Conservation (phyloP, 2,329 filamentous ascomycete species). For the Penicillium sp. region DNA sequence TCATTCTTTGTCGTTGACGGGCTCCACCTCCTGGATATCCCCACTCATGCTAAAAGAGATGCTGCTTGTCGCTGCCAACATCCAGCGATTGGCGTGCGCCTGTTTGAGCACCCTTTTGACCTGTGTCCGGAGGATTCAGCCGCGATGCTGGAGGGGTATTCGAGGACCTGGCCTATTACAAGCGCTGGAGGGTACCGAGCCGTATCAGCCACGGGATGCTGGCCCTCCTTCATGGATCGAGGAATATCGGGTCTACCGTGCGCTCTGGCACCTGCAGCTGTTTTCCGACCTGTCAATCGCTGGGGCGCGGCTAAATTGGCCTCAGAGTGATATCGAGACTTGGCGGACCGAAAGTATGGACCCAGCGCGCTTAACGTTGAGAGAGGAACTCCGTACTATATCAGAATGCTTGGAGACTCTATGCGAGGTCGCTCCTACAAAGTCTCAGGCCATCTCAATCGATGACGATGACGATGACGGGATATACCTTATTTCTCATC, state of each 20-base stretch:
- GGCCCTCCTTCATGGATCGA: conserved; percentile 1
- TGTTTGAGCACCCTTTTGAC: neutral
- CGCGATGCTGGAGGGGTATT: neutral
- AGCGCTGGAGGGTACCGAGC: neutral
- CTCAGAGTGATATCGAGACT: neutral
- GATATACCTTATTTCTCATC: too few relatives aligned
- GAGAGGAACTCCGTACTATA: neutral
- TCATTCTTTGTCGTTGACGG: neutral
- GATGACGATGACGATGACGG: too few relatives aligned
- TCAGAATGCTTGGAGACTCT: neutral
- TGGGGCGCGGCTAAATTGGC: neutral
- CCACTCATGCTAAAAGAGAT: neutral
- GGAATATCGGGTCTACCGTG: conserved; percentile 3
- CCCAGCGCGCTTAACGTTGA: neutral
- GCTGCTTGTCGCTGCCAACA: neutral
- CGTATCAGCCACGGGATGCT: neutral
- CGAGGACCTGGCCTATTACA: neutral
- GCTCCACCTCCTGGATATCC: neutral
- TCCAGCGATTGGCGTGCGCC: conserved; percentile 3
- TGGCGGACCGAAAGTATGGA: neutral
- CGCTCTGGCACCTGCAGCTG: conserved; percentile 1
- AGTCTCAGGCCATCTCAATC: neutral
- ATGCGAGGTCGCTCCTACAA: neutral
- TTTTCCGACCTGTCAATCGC: neutral
- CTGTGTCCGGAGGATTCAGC: neutral